These are phyloP conservation scores for Casuarina cunninghamiana DNA, from an alignment of 306 rosid species.

Conservation along the genomic window DNA sequence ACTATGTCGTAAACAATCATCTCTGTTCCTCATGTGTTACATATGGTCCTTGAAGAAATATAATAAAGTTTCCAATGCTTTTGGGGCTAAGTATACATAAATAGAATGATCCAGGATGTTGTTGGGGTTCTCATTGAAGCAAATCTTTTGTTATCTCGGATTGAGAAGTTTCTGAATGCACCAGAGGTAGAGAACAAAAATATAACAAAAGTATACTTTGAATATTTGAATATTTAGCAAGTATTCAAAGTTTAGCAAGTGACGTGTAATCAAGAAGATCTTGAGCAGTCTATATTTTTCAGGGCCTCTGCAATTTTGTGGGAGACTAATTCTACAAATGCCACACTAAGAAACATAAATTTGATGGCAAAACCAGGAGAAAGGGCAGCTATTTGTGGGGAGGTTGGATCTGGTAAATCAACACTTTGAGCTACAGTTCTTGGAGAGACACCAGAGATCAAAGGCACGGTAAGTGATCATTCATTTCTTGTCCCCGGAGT, in stretches of 20 bases:
- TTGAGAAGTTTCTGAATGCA: conserved; percentile 31
- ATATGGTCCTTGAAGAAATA: neutral
- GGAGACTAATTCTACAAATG: conserved; percentile 23
- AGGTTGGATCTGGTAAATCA: conserved; percentile 39
- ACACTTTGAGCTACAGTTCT: conserved; percentile 37
- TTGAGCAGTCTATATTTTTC: conserved; percentile 20
- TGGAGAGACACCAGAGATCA: conserved; percentile 32
- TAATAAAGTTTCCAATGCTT: neutral
- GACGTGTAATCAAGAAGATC: neutral
- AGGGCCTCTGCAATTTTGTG: conserved; percentile 27
- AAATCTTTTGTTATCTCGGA: conserved; percentile 26
- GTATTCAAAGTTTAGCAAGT: too few relatives aligned
- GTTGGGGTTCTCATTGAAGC: conserved; percentile 33
- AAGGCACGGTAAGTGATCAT: conserved; percentile 27
- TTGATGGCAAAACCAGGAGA: conserved; percentile 23
- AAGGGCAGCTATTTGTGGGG: conserved; percentile 39
- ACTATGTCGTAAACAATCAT: neutral
- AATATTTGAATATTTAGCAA: too few relatives aligned
- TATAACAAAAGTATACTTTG: too few relatives aligned
- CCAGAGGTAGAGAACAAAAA: conserved; percentile 21
- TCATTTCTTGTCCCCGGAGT: neutral
- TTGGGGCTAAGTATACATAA: neutral
- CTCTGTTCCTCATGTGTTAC: neutral
- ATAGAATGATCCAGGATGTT: conserved; percentile 24
- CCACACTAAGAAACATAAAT: conserved; percentile 25